Evolutionary conservation across 148 eudicot genomes (phyloP).

Genomic region (Nyssa sinensis): DNA sequence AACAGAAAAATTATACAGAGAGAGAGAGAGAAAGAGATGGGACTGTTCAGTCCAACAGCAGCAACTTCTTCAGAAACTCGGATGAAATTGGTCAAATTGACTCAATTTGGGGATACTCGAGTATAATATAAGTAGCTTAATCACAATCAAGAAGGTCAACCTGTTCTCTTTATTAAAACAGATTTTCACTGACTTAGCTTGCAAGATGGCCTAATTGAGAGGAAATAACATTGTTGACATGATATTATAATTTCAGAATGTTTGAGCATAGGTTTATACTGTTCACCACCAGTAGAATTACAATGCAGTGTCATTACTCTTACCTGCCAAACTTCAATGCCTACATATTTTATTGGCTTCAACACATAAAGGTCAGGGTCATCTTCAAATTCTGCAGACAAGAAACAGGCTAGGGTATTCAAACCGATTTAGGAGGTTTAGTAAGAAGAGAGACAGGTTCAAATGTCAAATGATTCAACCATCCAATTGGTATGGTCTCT

Average conservation of each 20-base stretch:
- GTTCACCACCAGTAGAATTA: neutral
- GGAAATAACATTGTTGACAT: neutral
- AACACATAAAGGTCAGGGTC: constrained; percentile 95
- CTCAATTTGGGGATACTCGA: neutral
- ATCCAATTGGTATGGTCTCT: neutral
- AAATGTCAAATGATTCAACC: neutral
- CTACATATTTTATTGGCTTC: constrained; percentile 88
- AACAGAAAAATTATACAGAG: neutral
- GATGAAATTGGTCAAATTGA: neutral
- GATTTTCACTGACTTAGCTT: neutral
- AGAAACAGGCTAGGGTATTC: neutral
- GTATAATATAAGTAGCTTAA: neutral
- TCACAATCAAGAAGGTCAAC: neutral
- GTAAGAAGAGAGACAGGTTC: neutral
- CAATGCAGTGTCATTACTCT: neutral
- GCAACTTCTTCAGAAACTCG: no score
- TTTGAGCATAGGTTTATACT: neutral
- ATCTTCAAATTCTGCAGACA: constrained; percentile 85
- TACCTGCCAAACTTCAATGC: constrained; percentile 99
- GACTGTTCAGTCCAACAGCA: neutral
- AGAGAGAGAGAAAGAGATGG: neutral
- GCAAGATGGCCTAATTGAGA: neutral
- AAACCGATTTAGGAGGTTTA: neutral
- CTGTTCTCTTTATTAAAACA: neutral
- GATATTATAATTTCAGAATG: neutral